Percentiles rank a stretch among this genome's conserved stretches.
Conservation (phyloP, 2,329 filamentous ascomycete species). For the Neurospora sp. region DNA sequence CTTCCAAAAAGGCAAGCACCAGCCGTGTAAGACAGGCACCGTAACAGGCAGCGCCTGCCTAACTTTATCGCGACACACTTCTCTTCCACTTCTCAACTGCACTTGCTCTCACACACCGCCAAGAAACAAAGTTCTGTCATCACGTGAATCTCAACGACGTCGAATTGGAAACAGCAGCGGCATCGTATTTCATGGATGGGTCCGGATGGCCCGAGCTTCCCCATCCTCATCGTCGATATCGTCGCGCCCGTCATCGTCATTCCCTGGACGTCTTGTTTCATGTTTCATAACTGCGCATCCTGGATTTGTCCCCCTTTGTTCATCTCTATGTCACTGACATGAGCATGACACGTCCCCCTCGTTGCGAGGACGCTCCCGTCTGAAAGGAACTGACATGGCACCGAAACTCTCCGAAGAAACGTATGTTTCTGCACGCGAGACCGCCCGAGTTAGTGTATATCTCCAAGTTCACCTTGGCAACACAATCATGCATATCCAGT, state of each 20-base stretch:
- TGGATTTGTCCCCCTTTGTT: not conserved
- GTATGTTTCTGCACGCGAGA: not conserved
- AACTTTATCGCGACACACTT: not conserved
- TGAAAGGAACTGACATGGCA: not conserved
- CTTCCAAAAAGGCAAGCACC: not conserved
- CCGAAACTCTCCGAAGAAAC: not conserved
- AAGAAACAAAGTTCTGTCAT: not conserved
- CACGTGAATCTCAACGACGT: not conserved
- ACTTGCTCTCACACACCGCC: not conserved
- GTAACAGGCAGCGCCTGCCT: not conserved
- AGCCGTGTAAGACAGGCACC: not conserved
- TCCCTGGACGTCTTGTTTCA: not conserved
- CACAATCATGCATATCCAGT: not conserved
- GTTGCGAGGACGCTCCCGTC: not conserved
- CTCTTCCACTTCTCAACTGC: too few species aligned
- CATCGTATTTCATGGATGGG: not conserved
- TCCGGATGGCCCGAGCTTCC: not conserved
- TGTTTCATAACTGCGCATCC: not conserved
- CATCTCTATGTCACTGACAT: not conserved
- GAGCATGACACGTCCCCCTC: not conserved
- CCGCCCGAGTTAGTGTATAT: not conserved
- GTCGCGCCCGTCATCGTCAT: not conserved
- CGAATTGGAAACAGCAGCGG: not conserved
- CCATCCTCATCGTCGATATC: not conserved
- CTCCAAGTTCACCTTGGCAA: not conserved